Percentiles rank a stretch among this genome's conserved stretches.
Conservation (phyloP, 2,329 filamentous ascomycete genomes). For the Aphanoascus verrucosus region DNA sequence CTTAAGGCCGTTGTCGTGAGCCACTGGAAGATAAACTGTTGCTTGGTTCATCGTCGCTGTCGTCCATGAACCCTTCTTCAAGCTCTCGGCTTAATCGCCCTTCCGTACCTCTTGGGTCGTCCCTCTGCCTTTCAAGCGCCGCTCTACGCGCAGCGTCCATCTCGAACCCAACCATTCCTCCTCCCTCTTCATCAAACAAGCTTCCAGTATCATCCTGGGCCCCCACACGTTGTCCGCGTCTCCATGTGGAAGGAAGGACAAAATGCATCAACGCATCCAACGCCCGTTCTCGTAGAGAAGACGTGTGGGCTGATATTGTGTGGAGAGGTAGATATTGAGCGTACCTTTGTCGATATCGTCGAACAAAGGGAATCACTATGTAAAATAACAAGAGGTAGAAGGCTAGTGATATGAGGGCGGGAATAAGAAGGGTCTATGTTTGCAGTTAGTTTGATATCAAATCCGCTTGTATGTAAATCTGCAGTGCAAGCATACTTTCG, state of each 20-base stretch:
- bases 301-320: constrained; percentile 42
- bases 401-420: constrained; percentile 58
- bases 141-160: constrained; percentile 41
- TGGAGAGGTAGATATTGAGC: constrained; percentile 63
- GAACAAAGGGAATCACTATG: constrained; percentile 57
- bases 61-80: constrained; percentile 64
- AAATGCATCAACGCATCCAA: constrained; percentile 35
- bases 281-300: constrained; percentile 42
- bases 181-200: constrained; percentile 55
- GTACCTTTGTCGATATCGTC: constrained; percentile 58
- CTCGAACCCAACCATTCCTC: constrained; percentile 42
- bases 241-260: constrained; percentile 37
- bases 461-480: not conserved
- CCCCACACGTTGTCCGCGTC: constrained; percentile 33
- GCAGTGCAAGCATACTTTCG: constrained; percentile 8
- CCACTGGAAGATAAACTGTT: not conserved
- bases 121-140: constrained; percentile 36
- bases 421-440: constrained; percentile 55
- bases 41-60: constrained; percentile 53
- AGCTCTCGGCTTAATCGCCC: constrained; percentile 66
- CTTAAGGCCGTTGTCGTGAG: not conserved
- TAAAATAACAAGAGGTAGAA: constrained; percentile 58
- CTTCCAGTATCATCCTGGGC: constrained; percentile 46
- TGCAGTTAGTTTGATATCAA: constrained; percentile 14
- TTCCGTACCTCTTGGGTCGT: constrained; percentile 30